Conservation (phyloP, 2,329 filamentous ascomycete genomes). For the Grosmannia clavigera region DNA sequence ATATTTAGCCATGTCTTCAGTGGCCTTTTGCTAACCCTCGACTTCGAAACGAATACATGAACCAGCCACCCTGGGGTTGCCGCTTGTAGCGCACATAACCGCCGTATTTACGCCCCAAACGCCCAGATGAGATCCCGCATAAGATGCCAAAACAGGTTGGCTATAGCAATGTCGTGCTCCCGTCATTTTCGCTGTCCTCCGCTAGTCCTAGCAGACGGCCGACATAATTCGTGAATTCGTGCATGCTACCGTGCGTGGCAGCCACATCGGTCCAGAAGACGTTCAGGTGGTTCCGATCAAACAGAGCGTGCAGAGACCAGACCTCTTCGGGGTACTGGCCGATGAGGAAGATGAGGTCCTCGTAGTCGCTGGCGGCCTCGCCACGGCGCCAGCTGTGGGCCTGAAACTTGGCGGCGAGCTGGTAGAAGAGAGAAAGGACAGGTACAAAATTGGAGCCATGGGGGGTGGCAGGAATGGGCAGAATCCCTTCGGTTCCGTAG, state of each 20-base stretch:
- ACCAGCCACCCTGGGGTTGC: background rate
- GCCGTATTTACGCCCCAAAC: background rate
- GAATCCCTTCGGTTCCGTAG: constrained; percentile 6
- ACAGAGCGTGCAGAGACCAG: background rate
- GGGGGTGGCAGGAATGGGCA: constrained; percentile 3
- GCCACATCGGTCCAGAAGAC: constrained; percentile 1
- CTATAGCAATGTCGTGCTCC: background rate
- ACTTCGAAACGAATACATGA: background rate
- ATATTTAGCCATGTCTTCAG: background rate
- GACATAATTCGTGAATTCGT: background rate
- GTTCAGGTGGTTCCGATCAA: constrained; percentile 2
- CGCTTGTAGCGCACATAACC: background rate
- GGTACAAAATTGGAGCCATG: constrained; percentile 3
- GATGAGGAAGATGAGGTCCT: constrained; percentile 9
- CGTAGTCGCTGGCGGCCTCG: constrained; percentile 6
- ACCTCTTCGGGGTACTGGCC: constrained; percentile 1
- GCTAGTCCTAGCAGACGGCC: background rate
- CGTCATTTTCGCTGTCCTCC: background rate
- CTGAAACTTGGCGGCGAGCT: constrained; percentile 8
- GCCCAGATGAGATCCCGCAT: background rate
- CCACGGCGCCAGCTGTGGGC: constrained; percentile 6
- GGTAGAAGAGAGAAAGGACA: constrained; percentile 8
- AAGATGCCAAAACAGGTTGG: background rate
- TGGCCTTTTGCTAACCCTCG: background rate
- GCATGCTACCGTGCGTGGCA: background rate